Evolutionary conservation across 305 asterid genomes (phyloP), one percentile per base, ranked within the genome.

Genomic region (Rubia balearica): DNA sequence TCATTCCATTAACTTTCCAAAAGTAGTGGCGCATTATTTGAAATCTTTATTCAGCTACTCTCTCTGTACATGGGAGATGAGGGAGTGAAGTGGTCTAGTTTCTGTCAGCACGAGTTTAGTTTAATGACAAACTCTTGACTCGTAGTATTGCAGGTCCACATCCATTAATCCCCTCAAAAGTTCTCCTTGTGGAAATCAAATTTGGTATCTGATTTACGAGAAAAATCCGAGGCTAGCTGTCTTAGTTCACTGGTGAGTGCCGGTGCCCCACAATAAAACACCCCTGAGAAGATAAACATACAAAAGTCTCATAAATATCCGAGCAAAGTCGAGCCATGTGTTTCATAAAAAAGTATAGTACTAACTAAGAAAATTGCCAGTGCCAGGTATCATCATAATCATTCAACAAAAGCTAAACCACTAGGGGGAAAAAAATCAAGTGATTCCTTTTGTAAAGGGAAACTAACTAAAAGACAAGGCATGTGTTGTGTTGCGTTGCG

Each of bases 171-270:
- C n/a, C 12, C 55, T 82, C 71, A 82, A 45, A 93, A 91, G 72
- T 89, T 90, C 77, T 93, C 97, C 76, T 93, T 91, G 83, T 91
- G 97, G 85, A 93, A 93, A 67, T 93, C 97, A 74, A 91, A 93
- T 81, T 89, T 93, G 63, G 98, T 89, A 0, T 92, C 73, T 55
- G 97, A 95, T 82, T 91, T 86, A 76, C 79, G 98, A 61, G 90
- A 85, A 67, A 88, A 91, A 21, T 93, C 96, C 46, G 80, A 81
- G 70, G 97, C 95, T 61, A 89, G 87, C 36, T 93, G 86, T 79
- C 73, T 79, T 65, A 93, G 85, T 68, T 83, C 91, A 75, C 84
- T 89, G 41, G 95, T 88, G 51, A 85, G 84, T 67, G 88, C 88
- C 14, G 96, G 96, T 72, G 90, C 90, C 71, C 98, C 97, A 76